Conservation (phyloP, 73 alveolate genomes). For the Tetrahymena elliotti region DNA sequence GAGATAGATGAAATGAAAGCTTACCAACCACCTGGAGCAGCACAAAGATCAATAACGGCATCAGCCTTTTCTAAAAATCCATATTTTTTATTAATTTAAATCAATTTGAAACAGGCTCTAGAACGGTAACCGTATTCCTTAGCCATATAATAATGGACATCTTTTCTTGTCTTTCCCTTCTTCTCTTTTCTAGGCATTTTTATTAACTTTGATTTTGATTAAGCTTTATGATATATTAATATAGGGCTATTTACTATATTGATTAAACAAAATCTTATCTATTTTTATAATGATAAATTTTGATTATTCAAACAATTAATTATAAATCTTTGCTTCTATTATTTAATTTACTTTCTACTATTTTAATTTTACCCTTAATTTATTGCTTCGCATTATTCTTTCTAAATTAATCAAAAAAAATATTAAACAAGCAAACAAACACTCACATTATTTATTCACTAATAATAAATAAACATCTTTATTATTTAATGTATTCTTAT, state of each 20-base stretch:
- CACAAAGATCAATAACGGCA: conserved; percentile 97
- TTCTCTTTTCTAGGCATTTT: conserved; percentile 68
- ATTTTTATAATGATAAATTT: background rate
- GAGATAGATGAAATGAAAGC: conserved; percentile 1
- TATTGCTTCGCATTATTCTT: background rate
- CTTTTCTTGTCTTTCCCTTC: conserved; percentile 67
- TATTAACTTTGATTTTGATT: background rate
- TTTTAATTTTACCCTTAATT: background rate
- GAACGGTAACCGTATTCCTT: conserved; percentile 95
- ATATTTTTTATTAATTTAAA: conserved; percentile 89
- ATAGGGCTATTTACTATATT: background rate
- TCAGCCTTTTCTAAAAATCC: conserved; percentile 83
- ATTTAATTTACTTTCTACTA: background rate
- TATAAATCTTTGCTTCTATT: background rate
- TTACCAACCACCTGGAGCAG: conserved; percentile 99
- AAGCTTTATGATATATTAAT: background rate
- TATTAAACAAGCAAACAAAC: no score
- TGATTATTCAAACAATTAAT: background rate
- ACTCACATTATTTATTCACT: no score
- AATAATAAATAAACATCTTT: no score
- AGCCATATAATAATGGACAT: conserved; percentile 83
- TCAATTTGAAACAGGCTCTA: conserved; percentile 96
- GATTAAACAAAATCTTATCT: background rate
- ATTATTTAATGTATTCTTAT: no score
- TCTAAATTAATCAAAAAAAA: background rate